These are phyloP conservation scores for Terfezia claveryi DNA, from an alignment of 495 filamentous ascomycete genomes.

Conservation along the genomic window DNA sequence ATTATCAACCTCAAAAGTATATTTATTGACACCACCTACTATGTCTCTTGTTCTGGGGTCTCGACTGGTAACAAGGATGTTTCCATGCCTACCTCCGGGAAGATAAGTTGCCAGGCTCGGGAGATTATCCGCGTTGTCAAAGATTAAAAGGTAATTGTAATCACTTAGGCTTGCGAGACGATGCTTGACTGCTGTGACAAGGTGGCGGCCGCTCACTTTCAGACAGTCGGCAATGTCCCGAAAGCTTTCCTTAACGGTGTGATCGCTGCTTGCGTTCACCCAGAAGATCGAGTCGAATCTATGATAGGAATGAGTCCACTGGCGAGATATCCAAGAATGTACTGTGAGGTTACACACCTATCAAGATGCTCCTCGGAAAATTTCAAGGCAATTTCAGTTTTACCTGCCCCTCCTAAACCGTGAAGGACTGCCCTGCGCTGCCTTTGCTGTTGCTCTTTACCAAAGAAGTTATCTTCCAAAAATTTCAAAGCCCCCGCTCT, in stretches of 20 bases:
- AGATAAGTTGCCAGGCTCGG: slow-evolving; percentile 8
- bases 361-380: slow-evolving; percentile 7
- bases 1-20: not conserved
- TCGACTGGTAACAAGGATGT: slow-evolving; percentile 22
- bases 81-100: slow-evolving; percentile 17
- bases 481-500: not conserved
- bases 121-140: slow-evolving; percentile 1
- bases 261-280: slow-evolving; percentile 14
- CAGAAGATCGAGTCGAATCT: slow-evolving; percentile 18
- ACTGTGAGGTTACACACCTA: slow-evolving; percentile 1
- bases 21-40: not conserved
- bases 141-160: not conserved
- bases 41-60: slow-evolving; percentile 9
- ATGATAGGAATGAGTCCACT: not conserved
- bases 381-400: slow-evolving; percentile 6
- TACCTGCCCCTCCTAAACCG: slow-evolving; percentile 9
- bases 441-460: not conserved
- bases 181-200: not conserved
- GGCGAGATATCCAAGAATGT: not conserved
- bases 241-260: slow-evolving; percentile 6
- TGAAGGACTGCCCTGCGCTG: slow-evolving; percentile 1
- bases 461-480: slow-evolving; percentile 3
- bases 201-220: not conserved
- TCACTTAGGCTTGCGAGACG: not conserved
- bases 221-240: slow-evolving; percentile 4